A percentile compares a stretch with the other conserved stretches of the same genome.
Evolutionary conservation across 2,329 filamentous ascomycete species (phyloP).

Genomic region (Calonectria leucothoes): DNA sequence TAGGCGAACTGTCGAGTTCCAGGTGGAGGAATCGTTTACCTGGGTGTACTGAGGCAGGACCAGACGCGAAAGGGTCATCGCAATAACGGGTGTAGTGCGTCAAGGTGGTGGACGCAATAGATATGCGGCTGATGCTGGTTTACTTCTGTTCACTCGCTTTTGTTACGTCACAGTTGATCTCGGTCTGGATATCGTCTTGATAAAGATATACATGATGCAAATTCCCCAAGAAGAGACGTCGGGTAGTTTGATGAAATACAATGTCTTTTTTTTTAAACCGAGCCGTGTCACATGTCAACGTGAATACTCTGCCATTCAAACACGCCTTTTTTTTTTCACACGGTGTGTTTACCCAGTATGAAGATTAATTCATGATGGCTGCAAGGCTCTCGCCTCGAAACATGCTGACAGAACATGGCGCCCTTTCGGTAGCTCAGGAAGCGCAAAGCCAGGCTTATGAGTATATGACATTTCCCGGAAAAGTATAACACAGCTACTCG

Average conservation of each 20-base stretch:
- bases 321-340: neutral
- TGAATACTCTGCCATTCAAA: neutral
- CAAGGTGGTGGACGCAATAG: neutral
- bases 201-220: neutral
- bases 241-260: neutral
- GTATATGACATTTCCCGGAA: neutral
- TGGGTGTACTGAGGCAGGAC: constrained; percentile 66
- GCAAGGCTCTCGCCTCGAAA: neutral
- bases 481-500: neutral
- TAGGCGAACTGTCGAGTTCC: constrained; percentile 63
- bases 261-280: neutral
- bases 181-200: neutral
- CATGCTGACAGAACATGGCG: neutral
- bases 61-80: neutral
- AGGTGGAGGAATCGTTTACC: constrained; percentile 72
- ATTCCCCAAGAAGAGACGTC: neutral
- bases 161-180: neutral
- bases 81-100: neutral
- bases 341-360: neutral
- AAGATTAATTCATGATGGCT: constrained; percentile 10
- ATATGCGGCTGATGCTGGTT: neutral
- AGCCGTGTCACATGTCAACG: neutral
- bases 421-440: neutral
- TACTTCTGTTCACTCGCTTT: constrained; percentile 1
- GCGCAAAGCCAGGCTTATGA: neutral